A percentile compares a stretch with the other conserved stretches of the same genome.
Conservation (phyloP, 768 basidiomycete species). For the Termitomyces sp. region DNA sequence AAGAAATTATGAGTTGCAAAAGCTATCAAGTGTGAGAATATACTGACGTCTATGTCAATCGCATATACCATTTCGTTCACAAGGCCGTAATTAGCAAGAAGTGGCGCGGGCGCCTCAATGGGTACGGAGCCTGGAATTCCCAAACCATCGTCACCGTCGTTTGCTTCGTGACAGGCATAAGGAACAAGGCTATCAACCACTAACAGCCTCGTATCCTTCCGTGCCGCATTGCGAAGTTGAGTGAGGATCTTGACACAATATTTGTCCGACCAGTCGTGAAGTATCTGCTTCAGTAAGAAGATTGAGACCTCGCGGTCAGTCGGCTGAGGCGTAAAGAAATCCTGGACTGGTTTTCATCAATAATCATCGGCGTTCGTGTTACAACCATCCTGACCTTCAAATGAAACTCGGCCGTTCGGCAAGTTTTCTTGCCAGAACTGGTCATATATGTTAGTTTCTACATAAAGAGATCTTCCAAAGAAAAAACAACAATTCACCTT, state of each 20-base stretch:
- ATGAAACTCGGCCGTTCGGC: not conserved
- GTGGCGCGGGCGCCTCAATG: slow-evolving; percentile 20
- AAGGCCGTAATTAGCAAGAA: slow-evolving; percentile 34
- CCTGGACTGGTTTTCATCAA: not conserved
- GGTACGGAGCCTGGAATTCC: slow-evolving; percentile 20
- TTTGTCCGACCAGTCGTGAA: slow-evolving; percentile 10
- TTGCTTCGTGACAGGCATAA: slow-evolving; percentile 4
- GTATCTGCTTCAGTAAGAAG: slow-evolving; percentile 9
- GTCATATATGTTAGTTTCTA: no score
- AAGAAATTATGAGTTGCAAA: not conserved
- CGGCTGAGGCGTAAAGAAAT: slow-evolving; percentile 6
- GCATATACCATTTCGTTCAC: slow-evolving; percentile 30
- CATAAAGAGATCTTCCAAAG: not conserved
- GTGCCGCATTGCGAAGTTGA: not conserved
- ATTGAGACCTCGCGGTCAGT: slow-evolving; percentile 2
- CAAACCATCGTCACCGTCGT: not conserved
- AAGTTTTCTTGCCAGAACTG: slow-evolving; percentile 4
- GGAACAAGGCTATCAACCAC: slow-evolving; percentile 8
- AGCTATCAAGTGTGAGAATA: no score
- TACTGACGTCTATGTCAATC: slow-evolving; percentile 30
- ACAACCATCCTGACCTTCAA: slow-evolving; percentile 5
- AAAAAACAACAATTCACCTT: not conserved
- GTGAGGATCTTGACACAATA: slow-evolving; percentile 6
- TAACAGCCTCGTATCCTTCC: slow-evolving; percentile 2
- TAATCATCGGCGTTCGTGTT: not conserved